These are phyloP conservation scores for Eucalyptus guilfoylei DNA, from an alignment of 345 rosid species.

Conservation along the genomic window DNA sequence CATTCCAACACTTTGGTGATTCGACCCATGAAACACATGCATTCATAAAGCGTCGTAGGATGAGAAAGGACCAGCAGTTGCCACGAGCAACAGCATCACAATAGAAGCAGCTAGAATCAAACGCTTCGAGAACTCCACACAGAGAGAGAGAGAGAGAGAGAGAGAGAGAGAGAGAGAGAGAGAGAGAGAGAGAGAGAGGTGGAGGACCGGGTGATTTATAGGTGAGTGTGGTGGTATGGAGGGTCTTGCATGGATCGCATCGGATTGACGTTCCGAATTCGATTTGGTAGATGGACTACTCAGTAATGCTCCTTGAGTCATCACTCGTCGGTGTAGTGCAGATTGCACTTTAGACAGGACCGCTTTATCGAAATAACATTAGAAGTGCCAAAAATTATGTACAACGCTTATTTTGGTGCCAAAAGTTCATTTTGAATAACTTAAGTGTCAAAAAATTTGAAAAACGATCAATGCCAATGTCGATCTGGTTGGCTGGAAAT, in stretches of 20 bases:
- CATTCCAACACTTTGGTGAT: not conserved
- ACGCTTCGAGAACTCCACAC: not conserved
- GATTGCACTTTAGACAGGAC: not conserved
- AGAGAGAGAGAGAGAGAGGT: not conserved
- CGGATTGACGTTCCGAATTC: not conserved
- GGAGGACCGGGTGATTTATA: not conserved
- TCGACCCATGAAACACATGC: not conserved
- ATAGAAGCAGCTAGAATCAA: not conserved
- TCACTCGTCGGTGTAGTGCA: not conserved
- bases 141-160: not conserved
- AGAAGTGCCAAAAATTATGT: accelerated
- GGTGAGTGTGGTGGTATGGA: not conserved
- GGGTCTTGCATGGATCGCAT: not conserved
- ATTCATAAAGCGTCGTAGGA: not conserved
- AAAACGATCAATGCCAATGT: accelerated
- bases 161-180: not conserved
- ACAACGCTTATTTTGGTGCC: accelerated
- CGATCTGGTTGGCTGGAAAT: accelerated
- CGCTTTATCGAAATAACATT: not conserved
- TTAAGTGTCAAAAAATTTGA: too few relatives aligned
- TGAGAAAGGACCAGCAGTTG: not conserved
- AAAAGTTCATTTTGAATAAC: too few relatives aligned
- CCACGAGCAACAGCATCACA: not conserved
- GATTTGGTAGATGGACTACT: not conserved
- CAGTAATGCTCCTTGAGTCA: not conserved